Evolutionary conservation across 2,329 filamentous ascomycete species (phyloP).

Genomic region (Raffaelea ambrosiae): DNA sequence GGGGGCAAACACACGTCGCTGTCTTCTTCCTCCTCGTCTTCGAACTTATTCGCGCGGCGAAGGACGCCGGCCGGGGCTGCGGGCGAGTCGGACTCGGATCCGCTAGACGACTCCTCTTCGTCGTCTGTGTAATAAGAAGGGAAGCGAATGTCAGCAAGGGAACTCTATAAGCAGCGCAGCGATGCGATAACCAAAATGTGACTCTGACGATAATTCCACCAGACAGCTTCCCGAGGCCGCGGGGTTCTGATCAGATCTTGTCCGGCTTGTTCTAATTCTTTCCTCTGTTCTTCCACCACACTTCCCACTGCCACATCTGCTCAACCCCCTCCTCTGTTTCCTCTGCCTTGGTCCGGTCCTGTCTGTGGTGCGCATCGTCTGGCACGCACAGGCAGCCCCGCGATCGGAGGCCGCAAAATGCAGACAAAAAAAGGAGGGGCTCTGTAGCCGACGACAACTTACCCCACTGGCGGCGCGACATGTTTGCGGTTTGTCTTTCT

Average conservation of each 20-base stretch:
- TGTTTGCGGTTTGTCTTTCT: neutral
- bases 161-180: too few relatives aligned
- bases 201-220: too few relatives aligned
- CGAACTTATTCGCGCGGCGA: conserved; percentile 58
- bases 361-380: too few relatives aligned
- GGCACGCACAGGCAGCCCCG: neutral
- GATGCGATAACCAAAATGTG: neutral
- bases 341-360: neutral
- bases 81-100: conserved; percentile 18
- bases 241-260: too few relatives aligned
- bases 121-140: conserved; percentile 21
- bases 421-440: neutral
- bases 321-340: neutral
- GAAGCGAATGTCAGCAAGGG: too few relatives aligned
- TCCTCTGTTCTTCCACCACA: too few relatives aligned
- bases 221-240: too few relatives aligned
- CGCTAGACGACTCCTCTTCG: conserved; percentile 27
- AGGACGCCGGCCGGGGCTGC: conserved; percentile 30
- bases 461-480: neutral
- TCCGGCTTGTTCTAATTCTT: too few relatives aligned
- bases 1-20: conserved; percentile 55
- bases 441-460: neutral
- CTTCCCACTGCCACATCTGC: neutral
- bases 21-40: conserved; percentile 81
- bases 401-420: neutral